Evolutionary conservation across 345 rosid genomes (phyloP), one percentile per base, ranked within the genome.

Genomic region (Pistacia atlantica): DNA sequence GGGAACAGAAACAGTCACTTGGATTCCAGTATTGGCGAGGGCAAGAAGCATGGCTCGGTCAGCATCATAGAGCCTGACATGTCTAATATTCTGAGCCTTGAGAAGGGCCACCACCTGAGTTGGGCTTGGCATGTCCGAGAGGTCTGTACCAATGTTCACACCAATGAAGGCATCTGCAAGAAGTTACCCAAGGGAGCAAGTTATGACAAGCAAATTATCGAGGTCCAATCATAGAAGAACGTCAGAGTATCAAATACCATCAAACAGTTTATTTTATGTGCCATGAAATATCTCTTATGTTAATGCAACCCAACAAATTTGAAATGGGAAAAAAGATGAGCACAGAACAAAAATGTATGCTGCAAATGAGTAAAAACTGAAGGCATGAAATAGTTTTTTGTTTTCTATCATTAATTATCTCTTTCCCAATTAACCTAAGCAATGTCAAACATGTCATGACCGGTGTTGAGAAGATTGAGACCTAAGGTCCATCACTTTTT

Each of bases 41-140:
- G 98, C 97, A 4, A 84, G 80, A 37, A 97, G 97, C 94, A 97
- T 87, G 22, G 90, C 88, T 16, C 82, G 89, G 77, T 97, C 98
- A 28, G 97, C 90, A 84, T 97, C 94, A 51, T 84, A 97, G 38
- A 97, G 93, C 71, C 97, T 89, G 67, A 97, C 94, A 61, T 92
- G 89, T 67, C 80, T 82, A 45, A 97, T 87, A 80, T 86, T 92
- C 75, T 97, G 99, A 72, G 97, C 86, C 88, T 87, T 94, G 61
- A 97, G 96, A 63, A 97, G 95, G 70, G 93, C 82, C 57, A 84
- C 98, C 63, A 90, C 94, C 87, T 93, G 90, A 77, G 96, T 88
- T 48, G 98, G 96, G 79, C 87, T 88, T 20, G 98, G 97, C 97
- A 97, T 91, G 79, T 92, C 84, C 1, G 98, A 91, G 31, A 97